Conservation (phyloP, 2,329 filamentous ascomycete species). For the Diaporthe humulicola region DNA sequence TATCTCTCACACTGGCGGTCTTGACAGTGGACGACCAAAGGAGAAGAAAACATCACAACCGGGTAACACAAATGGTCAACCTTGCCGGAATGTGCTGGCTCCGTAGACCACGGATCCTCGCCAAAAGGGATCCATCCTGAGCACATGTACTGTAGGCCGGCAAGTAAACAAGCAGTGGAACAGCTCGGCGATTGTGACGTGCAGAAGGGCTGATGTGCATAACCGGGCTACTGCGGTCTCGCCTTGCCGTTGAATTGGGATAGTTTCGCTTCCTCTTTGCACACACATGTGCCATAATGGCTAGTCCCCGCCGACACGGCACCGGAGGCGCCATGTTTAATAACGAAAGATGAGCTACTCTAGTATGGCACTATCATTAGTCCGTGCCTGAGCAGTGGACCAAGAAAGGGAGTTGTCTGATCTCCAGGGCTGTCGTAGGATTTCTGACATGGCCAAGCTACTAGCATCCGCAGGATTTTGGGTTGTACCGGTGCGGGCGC, state of each 20-base stretch:
- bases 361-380: background rate
- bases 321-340: background rate
- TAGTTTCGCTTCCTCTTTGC: background rate
- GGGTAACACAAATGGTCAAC: background rate
- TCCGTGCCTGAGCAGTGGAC: background rate
- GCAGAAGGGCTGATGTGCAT: constrained; percentile 28
- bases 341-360: background rate
- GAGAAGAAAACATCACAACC: no score
- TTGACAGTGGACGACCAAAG: background rate
- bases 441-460: constrained; percentile 6
- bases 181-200: constrained; percentile 27
- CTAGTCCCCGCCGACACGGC: background rate
- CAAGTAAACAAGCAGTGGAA: background rate
- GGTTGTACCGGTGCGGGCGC: background rate
- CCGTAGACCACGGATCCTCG: background rate
- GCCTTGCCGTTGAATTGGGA: background rate
- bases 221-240: constrained; percentile 22
- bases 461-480: background rate
- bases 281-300: background rate
- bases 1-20: background rate
- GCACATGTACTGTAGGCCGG: background rate
- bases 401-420: background rate
- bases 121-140: background rate
- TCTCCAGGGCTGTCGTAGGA: background rate
- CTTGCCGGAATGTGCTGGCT: background rate